Evolutionary conservation across 352 stramenopile species (phyloP), one percentile per base, ranked within the genome.

Genomic region (Phytophthora syringae): DNA sequence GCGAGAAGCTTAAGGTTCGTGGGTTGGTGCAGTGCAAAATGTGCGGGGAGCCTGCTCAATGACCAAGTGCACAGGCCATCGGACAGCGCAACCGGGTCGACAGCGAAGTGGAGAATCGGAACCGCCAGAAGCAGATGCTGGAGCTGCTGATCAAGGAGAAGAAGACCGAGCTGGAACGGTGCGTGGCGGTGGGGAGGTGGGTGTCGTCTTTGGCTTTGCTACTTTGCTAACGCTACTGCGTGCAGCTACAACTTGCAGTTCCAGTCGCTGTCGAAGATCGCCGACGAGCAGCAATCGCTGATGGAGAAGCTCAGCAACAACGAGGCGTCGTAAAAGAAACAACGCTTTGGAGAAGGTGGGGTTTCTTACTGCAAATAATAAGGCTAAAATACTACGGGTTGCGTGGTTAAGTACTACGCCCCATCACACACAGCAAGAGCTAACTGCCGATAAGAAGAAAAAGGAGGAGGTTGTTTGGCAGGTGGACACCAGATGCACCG

Each of bases 251-350:
- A 89, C 50, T 62, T 93, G 12, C 86, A 94, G 64, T 91, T 76
- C 56, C 73, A 90, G 57, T 94, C 86, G 34, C 77, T 94, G 20
- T 71, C 64, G 15, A 90, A 91, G 70, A 90, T 94, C 56, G 82
- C 82, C 2, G 82, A 93, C 52, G 84, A 93, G 67, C 86, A 94
- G 64, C 84, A 92, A 64, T 52, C 82, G 24, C 76, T 94, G 7
- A 93, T 94, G 54, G 84, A 94, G 43, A 92, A 91, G 65, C 79
- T 94, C n/a, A 93, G 86, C 74, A 94, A 93, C 76, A 94, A 94
- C 64, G 82, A 94, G 69, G 79, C 81, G n/a, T n/a, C n/a, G n/a
- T n/a, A n/a, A n/a, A n/a, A n/a, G n/a, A n/a, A n/a, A n/a, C n/a
- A n/a, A 20, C 65, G 54, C 21, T 28, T 43, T 25, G n/a, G 47